Percentiles rank a stretch among this genome's conserved stretches.
These are phyloP conservation scores for Stevia rebaudiana DNA, from an alignment of 140 eudicot species.

Conservation along the genomic window DNA sequence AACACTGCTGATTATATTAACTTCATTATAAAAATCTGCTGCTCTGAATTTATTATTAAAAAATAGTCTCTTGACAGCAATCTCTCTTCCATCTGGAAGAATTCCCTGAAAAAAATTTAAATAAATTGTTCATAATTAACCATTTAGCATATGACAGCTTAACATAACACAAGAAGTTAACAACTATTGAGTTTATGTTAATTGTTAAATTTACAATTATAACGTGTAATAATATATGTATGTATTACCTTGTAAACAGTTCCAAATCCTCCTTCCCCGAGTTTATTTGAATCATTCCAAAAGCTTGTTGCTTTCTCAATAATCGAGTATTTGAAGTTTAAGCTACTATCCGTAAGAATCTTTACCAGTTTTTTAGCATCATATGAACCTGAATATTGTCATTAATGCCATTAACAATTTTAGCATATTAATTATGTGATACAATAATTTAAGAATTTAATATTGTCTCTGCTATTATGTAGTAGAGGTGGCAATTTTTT, in stretches of 20 bases:
- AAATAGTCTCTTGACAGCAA: constrained; percentile 96
- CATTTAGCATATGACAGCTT: neutral
- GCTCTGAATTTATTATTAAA: constrained; percentile 84
- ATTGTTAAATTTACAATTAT: too few relatives aligned
- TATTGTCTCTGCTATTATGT: neutral
- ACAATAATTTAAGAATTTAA: neutral
- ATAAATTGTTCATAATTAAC: neutral
- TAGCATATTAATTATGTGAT: constrained; percentile 2
- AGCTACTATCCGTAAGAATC: constrained; percentile 70
- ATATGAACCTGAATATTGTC: constrained; percentile 37
- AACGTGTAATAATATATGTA: neutral
- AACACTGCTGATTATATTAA: constrained; percentile 73
- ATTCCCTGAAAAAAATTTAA: constrained; percentile 44
- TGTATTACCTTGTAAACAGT: constrained; percentile 62
- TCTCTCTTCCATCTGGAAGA: constrained; percentile 78
- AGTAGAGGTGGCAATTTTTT: neutral
- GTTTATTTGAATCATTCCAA: constrained; percentile 66
- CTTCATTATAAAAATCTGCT: constrained; percentile 90
- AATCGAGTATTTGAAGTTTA: constrained; percentile 79
- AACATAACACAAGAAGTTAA: neutral
- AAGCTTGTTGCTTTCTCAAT: constrained; percentile 69
- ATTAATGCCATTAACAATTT: neutral
- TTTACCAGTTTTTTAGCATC: constrained; percentile 55
- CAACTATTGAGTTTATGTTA: neutral
- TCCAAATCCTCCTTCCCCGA: constrained; percentile 87